phyloP scores from a whole-genome alignment of 1,139 yeast genomes.

The Yamadazyma membranifaciens region DNA sequence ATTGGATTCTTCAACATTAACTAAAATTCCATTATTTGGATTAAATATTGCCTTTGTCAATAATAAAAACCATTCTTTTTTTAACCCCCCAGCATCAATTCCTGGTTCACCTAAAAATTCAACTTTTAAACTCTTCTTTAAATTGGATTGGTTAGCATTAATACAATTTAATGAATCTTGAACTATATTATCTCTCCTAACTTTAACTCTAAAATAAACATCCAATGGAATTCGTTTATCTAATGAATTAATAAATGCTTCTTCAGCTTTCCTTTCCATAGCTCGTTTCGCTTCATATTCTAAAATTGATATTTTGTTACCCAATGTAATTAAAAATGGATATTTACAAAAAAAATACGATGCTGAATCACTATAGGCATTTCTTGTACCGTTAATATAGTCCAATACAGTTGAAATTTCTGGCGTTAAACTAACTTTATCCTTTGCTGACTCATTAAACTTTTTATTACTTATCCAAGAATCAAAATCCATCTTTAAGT shows the following conservation, averaged over 20 bases:
- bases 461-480: constrained; percentile 58
- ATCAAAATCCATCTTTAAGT: constrained; percentile 76
- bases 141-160: constrained; percentile 53
- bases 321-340: constrained; percentile 80
- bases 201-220: constrained; percentile 64
- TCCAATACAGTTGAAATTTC: constrained; percentile 43
- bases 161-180: constrained; percentile 76
- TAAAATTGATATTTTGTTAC: constrained; percentile 74
- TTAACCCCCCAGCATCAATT: constrained; percentile 90
- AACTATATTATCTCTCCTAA: constrained; percentile 66
- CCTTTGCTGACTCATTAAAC: constrained; percentile 8
- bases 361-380: constrained; percentile 23
- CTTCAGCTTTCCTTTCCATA: constrained; percentile 88
- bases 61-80: constrained; percentile 88
- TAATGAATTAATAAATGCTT: constrained; percentile 76
- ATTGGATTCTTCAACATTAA: constrained; percentile 65
- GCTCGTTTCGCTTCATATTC: constrained; percentile 80
- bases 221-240: constrained; percentile 61
- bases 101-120: constrained; percentile 89
- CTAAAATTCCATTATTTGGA: constrained; percentile 62
- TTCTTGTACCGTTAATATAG: constrained; percentile 43
- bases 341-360: constrained; percentile 70
- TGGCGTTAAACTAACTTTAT: constrained; percentile 16
- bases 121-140: constrained; percentile 72
- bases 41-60: constrained; percentile 68